These are phyloP conservation scores for Chiua virens DNA, from an alignment of 768 basidiomycete genomes.

Conservation along the genomic window DNA sequence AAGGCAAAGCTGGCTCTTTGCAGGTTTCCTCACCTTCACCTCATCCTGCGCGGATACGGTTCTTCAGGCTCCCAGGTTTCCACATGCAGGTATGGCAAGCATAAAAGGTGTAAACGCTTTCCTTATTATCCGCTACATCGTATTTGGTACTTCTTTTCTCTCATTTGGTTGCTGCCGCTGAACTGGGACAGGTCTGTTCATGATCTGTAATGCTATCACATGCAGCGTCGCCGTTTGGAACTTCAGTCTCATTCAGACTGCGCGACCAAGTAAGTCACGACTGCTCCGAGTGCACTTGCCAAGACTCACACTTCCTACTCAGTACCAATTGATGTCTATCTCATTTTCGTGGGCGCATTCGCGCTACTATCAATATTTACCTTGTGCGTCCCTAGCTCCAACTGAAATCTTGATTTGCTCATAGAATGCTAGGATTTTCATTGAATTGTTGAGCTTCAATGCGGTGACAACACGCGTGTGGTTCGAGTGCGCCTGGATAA, in stretches of 20 bases:
- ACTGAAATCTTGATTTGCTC: neutral
- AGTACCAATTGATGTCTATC: conserved; percentile 57
- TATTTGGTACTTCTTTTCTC: conserved; percentile 48
- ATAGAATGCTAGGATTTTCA: conserved; percentile 44
- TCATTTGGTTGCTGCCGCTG: neutral
- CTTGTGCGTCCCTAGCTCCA: conserved; percentile 43
- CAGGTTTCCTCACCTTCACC: conserved; percentile 4
- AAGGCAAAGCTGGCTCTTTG: conserved; percentile 32
- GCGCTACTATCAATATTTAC: conserved; percentile 59
- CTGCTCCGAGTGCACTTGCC: neutral
- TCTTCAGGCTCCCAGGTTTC: conserved; percentile 15
- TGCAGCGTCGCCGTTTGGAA: conserved; percentile 73
- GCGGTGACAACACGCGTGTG: conserved; percentile 61
- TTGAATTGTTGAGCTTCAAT: conserved; percentile 54
- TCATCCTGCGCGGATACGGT: conserved; percentile 32
- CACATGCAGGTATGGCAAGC: conserved; percentile 36
- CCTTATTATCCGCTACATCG: conserved; percentile 53
- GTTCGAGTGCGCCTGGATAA: conserved; percentile 69
- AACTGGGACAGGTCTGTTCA: conserved; percentile 48
- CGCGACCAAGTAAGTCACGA: conserved; percentile 40
- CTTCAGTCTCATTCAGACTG: conserved; percentile 45
- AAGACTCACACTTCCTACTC: conserved; percentile 6
- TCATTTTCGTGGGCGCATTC: conserved; percentile 58
- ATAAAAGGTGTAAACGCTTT: conserved; percentile 29
- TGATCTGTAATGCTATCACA: conserved; percentile 63